Percentiles rank a stretch among this genome's conserved stretches.
phyloP scores from a whole-genome alignment of 2,329 filamentous ascomycete species.

The Pyricularia sp. region DNA sequence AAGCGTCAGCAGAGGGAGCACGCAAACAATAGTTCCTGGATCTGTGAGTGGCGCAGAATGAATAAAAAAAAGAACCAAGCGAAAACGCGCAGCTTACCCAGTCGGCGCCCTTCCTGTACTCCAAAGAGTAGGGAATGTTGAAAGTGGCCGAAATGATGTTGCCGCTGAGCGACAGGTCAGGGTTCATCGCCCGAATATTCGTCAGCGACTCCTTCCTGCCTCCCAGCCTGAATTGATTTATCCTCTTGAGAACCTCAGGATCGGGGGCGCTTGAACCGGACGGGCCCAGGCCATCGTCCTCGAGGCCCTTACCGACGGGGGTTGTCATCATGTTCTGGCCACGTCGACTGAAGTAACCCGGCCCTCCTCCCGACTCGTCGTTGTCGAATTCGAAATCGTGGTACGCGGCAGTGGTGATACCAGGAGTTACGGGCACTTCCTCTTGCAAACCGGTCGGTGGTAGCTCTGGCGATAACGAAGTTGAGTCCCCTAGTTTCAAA shows the following conservation, averaged over 20 bases:
- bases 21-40: conserved; percentile 2
- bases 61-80: neutral
- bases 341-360: neutral
- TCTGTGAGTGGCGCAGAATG: neutral
- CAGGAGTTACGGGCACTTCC: conserved; percentile 4
- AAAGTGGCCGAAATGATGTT: conserved; percentile 60
- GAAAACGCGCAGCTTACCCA: conserved; percentile 39
- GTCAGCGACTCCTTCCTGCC: conserved; percentile 39
- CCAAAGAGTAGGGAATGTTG: conserved; percentile 50
- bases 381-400: conserved; percentile 9
- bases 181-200: conserved; percentile 46
- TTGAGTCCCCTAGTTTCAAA: neutral
- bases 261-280: conserved; percentile 23
- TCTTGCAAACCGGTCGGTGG: neutral
- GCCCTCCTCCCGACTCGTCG: conserved; percentile 7
- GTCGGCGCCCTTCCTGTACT: conserved; percentile 47
- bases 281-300: conserved; percentile 16
- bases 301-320: conserved; percentile 1
- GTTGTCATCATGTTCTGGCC: conserved; percentile 1
- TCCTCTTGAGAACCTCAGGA: conserved; percentile 22
- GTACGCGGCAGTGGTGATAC: conserved; percentile 7
- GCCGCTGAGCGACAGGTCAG: conserved; percentile 49
- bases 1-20: neutral
- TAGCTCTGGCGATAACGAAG: neutral
- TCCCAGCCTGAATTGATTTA: conserved; percentile 32